Evolutionary conservation across 192 early-diverging fungal species (phyloP).

Genomic region (Allomyces arbusculus): DNA sequence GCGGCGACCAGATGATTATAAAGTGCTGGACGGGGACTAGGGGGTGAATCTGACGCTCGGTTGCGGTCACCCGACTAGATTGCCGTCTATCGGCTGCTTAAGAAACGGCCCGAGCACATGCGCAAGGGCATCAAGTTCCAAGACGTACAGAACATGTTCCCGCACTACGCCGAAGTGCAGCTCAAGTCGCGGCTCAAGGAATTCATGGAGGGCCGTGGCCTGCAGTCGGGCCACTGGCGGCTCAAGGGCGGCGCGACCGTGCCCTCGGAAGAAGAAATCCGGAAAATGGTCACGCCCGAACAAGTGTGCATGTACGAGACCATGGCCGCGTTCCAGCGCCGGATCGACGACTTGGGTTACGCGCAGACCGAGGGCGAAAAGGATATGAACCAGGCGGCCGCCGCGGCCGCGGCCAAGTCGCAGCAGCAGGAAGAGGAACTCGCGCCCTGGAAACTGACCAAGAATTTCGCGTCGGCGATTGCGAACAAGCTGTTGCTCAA

Average conservation of each 20-base stretch:
- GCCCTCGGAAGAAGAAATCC: constrained; percentile 71
- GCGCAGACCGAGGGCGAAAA: constrained; percentile 31
- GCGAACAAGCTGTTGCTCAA: constrained; percentile 88
- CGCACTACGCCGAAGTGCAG: constrained; percentile 65
- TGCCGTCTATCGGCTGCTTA: constrained; percentile 68
- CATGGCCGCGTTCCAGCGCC: constrained; percentile 77
- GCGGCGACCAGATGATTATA: no score
- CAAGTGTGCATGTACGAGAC: constrained; percentile 89
- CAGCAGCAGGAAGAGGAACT: constrained; percentile 80
- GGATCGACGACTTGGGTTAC: constrained; percentile 78
- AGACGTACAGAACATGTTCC: constrained; percentile 36
- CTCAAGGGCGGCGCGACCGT: constrained; percentile 45
- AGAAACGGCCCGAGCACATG: constrained; percentile 48
- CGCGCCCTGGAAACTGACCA: constrained; percentile 85
- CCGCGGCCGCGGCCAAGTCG: constrained; percentile 37
- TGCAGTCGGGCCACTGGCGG: constrained; percentile 81
- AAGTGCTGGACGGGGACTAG: no score
- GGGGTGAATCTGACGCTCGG: no score
- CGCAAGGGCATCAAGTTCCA: constrained; percentile 57
- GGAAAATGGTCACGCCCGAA: constrained; percentile 81
- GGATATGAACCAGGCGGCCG: constrained; percentile 42
- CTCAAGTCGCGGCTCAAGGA: constrained; percentile 88
- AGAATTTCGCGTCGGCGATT: constrained; percentile 84
- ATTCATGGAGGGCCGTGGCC: constrained; percentile 61
- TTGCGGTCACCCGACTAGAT: no score